Conservation (phyloP, 2,329 filamentous ascomycete genomes). For the Bimuria novae-zelandiae region DNA sequence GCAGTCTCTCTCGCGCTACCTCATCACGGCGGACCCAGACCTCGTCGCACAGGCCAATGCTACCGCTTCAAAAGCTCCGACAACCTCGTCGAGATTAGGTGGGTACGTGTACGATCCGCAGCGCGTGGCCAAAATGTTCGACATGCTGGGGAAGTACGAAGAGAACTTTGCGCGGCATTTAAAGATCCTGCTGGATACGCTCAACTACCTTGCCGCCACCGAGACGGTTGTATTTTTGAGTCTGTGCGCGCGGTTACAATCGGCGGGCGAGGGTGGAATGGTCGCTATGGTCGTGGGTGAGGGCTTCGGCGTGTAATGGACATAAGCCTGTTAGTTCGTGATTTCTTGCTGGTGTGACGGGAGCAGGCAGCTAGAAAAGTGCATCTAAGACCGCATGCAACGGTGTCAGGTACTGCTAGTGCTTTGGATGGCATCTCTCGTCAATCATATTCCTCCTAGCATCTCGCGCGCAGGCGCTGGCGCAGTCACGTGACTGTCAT, state of each 20-base stretch:
- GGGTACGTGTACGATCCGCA: slow-evolving; percentile 59
- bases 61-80: slow-evolving; percentile 13
- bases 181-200: slow-evolving; percentile 88
- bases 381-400: no score
- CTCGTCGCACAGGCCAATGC: slow-evolving; percentile 65
- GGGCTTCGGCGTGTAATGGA: slow-evolving; percentile 18
- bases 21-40: slow-evolving; percentile 83
- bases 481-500: no score
- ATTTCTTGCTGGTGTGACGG: no score
- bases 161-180: slow-evolving; percentile 89
- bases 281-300: slow-evolving; percentile 19
- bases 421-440: no score
- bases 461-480: no score
- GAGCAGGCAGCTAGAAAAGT: no score
- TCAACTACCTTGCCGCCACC: slow-evolving; percentile 96
- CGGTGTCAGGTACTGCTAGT: no score
- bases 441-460: no score
- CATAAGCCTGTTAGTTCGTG: no score
- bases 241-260: slow-evolving; percentile 80
- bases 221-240: slow-evolving; percentile 94
- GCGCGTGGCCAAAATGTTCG: slow-evolving; percentile 76
- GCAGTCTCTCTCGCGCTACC: slow-evolving; percentile 79
- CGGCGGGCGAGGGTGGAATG: slow-evolving; percentile 71
- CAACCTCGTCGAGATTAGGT: slow-evolving; percentile 27
- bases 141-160: slow-evolving; percentile 90